Base-by-base conservation (phyloP, 208 protist genomes). In the Acanthamoeba lenticulata region DNA sequence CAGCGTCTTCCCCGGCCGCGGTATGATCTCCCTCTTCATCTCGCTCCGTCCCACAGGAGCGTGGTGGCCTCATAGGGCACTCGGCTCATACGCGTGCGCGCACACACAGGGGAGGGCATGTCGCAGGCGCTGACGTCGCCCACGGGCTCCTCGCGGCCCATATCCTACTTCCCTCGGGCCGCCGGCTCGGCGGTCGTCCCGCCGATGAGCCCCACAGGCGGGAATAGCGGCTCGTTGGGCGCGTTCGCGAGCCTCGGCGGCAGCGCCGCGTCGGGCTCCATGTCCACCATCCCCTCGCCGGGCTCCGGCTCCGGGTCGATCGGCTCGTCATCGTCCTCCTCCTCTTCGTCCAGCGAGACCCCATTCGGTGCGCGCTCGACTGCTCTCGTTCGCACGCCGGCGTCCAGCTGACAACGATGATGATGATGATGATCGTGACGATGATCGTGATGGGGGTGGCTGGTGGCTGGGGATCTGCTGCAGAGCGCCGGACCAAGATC, bases 401-500 rank as follows among this genome's bases (percentile, higher is more conserved):
- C 9, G 0, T 60, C 52, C n/a, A n/a, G n/a, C n/a, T n/a, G n/a
- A n/a, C n/a, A n/a, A n/a, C n/a, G n/a, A n/a, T n/a, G n/a, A n/a
- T n/a, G n/a, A n/a, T n/a, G n/a, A n/a, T n/a, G n/a, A n/a, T n/a
- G n/a, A n/a, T n/a, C n/a, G n/a, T n/a, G n/a, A n/a, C n/a, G n/a
- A n/a, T n/a, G n/a, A n/a, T n/a, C n/a, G n/a, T n/a, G n/a, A n/a
- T n/a, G n/a, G n/a, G n/a, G n/a, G n/a, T n/a, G n/a, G n/a, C n/a
- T 21, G 15, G 52, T 27, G 11, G 52, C 52, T 60, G 15, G 11
- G 15, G 11, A 27, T 60, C 52, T 74, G 65, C 52, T 17, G 7
- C 79, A 88, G 79, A 88, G 2, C 40, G 79, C 3, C 42, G 79
- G 24, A 45, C 79, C 5, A 88, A 88, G n/a, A 88, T 88, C 29